Evolutionary conservation across 306 rosid species (phyloP), one percentile per base, ranked within the genome.

Genomic region (Senna tora): DNA sequence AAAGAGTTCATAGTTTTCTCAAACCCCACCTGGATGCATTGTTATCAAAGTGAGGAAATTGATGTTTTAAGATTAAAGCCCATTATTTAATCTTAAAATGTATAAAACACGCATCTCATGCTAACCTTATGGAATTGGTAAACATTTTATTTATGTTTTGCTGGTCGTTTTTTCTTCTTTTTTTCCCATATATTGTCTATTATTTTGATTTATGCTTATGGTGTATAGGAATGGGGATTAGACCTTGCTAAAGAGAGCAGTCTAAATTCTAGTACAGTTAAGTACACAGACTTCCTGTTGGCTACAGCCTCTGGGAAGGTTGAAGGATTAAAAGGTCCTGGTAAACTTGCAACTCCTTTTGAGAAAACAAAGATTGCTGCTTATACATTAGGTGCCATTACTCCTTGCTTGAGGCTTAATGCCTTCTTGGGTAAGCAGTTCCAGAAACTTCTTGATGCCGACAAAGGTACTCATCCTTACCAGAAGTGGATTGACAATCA

Each of bases 301-400:
- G 97, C 92, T 84, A 91, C 99, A 25, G 97, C 97, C 50, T 92
- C 96, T 58, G 99, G 99, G 76, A 92, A 89, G 80, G 90, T 89
- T 57, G 97, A 87, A 85, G 97, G 96, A 65, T 84, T 84, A 12
- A 88, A 91, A 81, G 92, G 90, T 74, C 92, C 88, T 59, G 97
- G 88, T 80, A 95, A 89, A 86, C 93, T 92, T 46, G 99, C 97
- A 65, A 95, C 99, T 62, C 99, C 99, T 17, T 95, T 95, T 79
- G 99, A 95, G 89, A 88, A 88, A 86, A 95, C 97, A 57, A 92
- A 92, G 85, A 85, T 95, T 69, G 92, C 97, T 75, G 99, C 99
- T 63, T 95, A 95, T 79, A 87, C 96, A 59, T 82, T 95, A 66
- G 96, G 96, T 77, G 99, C 96, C 76, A 84, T 92, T 96, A 81